Percentiles rank a stretch among this genome's conserved stretches.
Evolutionary conservation across 2,329 filamentous ascomycete genomes (phyloP).

Genomic region (Penicillium sp.): DNA sequence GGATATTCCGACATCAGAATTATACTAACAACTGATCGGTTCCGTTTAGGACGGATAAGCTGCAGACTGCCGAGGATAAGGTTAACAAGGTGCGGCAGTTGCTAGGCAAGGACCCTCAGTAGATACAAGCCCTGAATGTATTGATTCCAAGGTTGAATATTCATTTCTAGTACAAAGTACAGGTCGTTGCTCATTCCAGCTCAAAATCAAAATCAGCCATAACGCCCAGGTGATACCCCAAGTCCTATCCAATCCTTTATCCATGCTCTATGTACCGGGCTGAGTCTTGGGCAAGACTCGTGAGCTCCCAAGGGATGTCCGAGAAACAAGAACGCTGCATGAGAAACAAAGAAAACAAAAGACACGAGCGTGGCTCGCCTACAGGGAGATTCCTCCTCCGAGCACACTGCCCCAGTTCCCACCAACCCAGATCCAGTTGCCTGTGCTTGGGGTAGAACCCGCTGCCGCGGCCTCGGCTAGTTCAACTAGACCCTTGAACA

Average conservation of each 20-base stretch:
- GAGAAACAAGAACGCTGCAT: conserved; percentile 11
- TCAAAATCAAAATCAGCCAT: neutral
- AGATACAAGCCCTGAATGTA: neutral
- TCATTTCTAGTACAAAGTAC: neutral
- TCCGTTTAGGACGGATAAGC: conserved; percentile 68
- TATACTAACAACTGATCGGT: conserved; percentile 14
- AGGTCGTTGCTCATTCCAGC: neutral
- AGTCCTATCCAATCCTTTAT: neutral
- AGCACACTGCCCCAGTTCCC: conserved; percentile 40
- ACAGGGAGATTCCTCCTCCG: conserved; percentile 38
- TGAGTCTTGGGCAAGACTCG: neutral
- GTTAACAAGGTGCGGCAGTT: conserved; percentile 58
- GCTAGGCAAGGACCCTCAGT: conserved; percentile 34
- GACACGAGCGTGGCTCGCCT: neutral
- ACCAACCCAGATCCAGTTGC: conserved; percentile 44
- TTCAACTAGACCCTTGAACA: conserved; percentile 37
- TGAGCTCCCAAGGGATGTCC: neutral
- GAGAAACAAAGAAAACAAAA: conserved; percentile 1
- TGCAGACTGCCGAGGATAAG: conserved; percentile 75
- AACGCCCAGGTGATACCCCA: neutral
- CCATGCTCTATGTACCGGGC: conserved; percentile 7
- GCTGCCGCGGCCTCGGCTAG: conserved; percentile 36
- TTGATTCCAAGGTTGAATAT: neutral
- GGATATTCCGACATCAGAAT: neutral
- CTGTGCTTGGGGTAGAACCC: conserved; percentile 36